Base-by-base conservation (phyloP, 2,329 filamentous ascomycete species). In the Thielaviopsis euricoi region DNA sequence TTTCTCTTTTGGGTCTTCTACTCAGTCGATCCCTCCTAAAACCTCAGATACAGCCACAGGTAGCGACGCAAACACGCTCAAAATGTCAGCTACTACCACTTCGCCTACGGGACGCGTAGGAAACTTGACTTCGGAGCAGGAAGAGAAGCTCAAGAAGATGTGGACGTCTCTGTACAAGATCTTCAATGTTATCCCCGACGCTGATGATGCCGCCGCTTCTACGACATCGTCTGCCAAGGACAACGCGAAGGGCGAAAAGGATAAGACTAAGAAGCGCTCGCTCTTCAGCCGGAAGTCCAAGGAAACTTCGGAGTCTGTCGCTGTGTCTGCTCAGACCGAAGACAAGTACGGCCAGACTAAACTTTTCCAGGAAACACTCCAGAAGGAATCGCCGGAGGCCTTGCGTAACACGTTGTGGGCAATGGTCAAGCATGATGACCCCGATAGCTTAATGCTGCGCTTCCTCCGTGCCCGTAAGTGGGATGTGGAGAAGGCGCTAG, bases 391-490 rank as follows among this genome's bases (percentile, higher is more conserved):
- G 0, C 87, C 91, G 0, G 88, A 94, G 65, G 78, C 85, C 50
- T 81, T 98, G 63, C 82, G 89, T 56, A 75, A 77, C 17, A 84
- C 89, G 0, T 86, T 97, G 67, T 97, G 93, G 93, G 79, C 74
- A 63, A 95, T 96, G 89, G 81, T 91, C 60, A 98, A 97, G 74
- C 85, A 93, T 65, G 93, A 98, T 67, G 82, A 97, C 67, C 93
- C 93, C 0, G 93, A 98, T 71, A 86, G 85, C 2, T 74, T 94
- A 19, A 73, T 91, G 17, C 73, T 95, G 59, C 82, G 89, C 49
- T 95, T 95, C 70, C 74, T 95, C 58, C 78, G 89, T 55, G 89
- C 89, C n/a, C 79, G 89, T 52, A 95, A 95, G 71, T 98, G 93
- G 93, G 89, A 98, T 67, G 83, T 95, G 19, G 85, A 95, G 55